Evolutionary conservation across 495 filamentous ascomycete genomes (phyloP).

Genomic region (Tetracladium marchalianum): DNA sequence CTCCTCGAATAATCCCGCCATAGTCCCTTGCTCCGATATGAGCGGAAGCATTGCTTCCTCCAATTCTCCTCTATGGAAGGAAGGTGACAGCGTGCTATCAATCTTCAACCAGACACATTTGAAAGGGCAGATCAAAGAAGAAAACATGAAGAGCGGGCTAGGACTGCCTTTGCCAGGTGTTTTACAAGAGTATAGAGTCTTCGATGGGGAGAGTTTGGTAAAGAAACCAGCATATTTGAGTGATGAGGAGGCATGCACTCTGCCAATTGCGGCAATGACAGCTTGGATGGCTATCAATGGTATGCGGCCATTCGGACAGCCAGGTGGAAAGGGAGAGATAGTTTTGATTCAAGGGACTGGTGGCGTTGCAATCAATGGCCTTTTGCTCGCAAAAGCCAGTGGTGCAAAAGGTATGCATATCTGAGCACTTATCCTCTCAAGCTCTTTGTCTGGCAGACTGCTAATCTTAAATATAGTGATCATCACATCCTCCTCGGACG

Average conservation of each 20-base stretch:
- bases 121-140: slow-evolving; percentile 25
- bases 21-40: slow-evolving; percentile 36
- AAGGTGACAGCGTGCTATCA: slow-evolving; percentile 31
- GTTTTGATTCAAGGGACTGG: slow-evolving; percentile 37
- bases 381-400: slow-evolving; percentile 30
- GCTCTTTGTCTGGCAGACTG: not conserved
- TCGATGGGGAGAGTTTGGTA: slow-evolving; percentile 27
- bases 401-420: slow-evolving; percentile 26
- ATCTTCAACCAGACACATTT: slow-evolving; percentile 34
- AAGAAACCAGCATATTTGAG: slow-evolving; percentile 28
- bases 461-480: slow-evolving; percentile 26
- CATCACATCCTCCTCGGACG: slow-evolving; percentile 35
- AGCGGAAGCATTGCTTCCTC: slow-evolving; percentile 26
- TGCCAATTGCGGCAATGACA: slow-evolving; percentile 35
- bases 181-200: slow-evolving; percentile 33
- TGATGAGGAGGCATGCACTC: slow-evolving; percentile 30
- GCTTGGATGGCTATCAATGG: slow-evolving; percentile 37
- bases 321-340: slow-evolving; percentile 21
- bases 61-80: slow-evolving; percentile 14
- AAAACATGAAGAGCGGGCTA: slow-evolving; percentile 25
- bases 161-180: slow-evolving; percentile 29
- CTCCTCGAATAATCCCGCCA: slow-evolving; percentile 13
- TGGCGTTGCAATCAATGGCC: slow-evolving; percentile 27
- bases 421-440: not conserved
- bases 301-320: slow-evolving; percentile 30